These are phyloP conservation scores for Saturnispora hagleri DNA, from an alignment of 805 yeast genomes.

Conservation along the genomic window DNA sequence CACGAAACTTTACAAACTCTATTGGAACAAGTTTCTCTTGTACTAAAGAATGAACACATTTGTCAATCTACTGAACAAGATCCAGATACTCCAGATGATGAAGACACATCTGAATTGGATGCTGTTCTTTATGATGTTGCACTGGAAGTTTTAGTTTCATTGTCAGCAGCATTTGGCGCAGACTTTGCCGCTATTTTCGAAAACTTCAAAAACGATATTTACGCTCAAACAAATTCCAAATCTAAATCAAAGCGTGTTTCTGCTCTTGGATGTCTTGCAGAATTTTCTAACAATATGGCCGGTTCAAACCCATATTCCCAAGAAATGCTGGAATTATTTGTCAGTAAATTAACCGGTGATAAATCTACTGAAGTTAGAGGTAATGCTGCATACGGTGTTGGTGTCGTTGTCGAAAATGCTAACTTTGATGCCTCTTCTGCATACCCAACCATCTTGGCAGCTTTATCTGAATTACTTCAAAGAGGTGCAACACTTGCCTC, in stretches of 20 bases:
- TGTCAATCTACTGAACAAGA: slow-evolving; percentile 68
- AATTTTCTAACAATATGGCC: slow-evolving; percentile 70
- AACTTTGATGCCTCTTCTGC: slow-evolving; percentile 46
- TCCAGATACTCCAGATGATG: slow-evolving; percentile 27
- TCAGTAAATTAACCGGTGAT: slow-evolving; percentile 60
- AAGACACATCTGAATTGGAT: slow-evolving; percentile 48
- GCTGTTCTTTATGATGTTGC: slow-evolving; percentile 78
- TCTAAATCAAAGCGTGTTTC: slow-evolving; percentile 69
- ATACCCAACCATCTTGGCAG: slow-evolving; percentile 59
- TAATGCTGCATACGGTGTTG: slow-evolving; percentile 93
- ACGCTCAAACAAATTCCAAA: slow-evolving; percentile 48
- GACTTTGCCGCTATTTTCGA: slow-evolving; percentile 67
- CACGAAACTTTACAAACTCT: slow-evolving; percentile 52
- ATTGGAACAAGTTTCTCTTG: slow-evolving; percentile 59
- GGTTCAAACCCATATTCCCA: slow-evolving; percentile 54
- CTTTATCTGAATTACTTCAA: slow-evolving; percentile 61
- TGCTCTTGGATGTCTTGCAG: slow-evolving; percentile 86
- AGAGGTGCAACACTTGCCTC: slow-evolving; percentile 59
- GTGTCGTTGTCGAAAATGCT: slow-evolving; percentile 54
- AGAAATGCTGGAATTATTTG: slow-evolving; percentile 63
- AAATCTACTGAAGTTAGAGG: slow-evolving; percentile 84
- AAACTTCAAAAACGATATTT: slow-evolving; percentile 58
- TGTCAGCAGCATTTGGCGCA: slow-evolving; percentile 67
- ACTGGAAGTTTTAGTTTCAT: slow-evolving; percentile 71
- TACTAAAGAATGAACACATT: slow-evolving; percentile 75